These are phyloP conservation scores for Phyllosticta paracitricarpa DNA, from an alignment of 2,329 filamentous ascomycete genomes.

Conservation along the genomic window DNA sequence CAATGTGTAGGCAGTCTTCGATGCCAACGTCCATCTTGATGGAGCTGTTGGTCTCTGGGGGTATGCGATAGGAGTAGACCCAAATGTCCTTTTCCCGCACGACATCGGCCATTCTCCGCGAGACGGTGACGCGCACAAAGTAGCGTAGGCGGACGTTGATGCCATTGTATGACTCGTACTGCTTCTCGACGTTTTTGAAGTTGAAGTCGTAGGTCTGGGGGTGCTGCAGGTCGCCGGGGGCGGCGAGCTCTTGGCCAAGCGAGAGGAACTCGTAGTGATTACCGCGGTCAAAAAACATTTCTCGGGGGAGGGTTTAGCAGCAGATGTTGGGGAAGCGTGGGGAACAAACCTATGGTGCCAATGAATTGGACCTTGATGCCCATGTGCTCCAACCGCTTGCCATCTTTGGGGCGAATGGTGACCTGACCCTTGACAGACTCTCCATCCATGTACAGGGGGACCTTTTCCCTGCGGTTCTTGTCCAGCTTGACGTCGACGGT, in stretches of 20 bases:
- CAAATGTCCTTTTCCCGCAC: constrained; percentile 98
- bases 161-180: constrained; percentile 98
- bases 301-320: constrained; percentile 35
- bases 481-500: constrained; percentile 98
- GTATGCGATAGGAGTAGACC: constrained; percentile 98
- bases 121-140: constrained; percentile 94
- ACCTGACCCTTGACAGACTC: constrained; percentile 96
- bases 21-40: constrained; percentile 99
- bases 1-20: constrained; percentile 97
- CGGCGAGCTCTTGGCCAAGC: constrained; percentile 90
- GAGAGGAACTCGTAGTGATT: constrained; percentile 99
- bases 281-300: constrained; percentile 99
- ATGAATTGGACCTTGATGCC: constrained; percentile 99
- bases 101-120: constrained; percentile 92
- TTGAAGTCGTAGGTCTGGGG: constrained; percentile 98
- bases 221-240: constrained; percentile 94
- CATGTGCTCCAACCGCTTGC: constrained; percentile 93
- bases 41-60: constrained; percentile 92
- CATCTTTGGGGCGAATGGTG: constrained; percentile 92
- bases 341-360: constrained; percentile 71
- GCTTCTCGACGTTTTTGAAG: constrained; percentile 99
- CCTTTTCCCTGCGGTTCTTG: constrained; percentile 95
- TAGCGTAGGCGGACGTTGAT: constrained; percentile 99
- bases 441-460: constrained; percentile 92
- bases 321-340: background rate